phyloP scores from a whole-genome alignment of 306 rosid species.

The Gillenia trifoliata region DNA sequence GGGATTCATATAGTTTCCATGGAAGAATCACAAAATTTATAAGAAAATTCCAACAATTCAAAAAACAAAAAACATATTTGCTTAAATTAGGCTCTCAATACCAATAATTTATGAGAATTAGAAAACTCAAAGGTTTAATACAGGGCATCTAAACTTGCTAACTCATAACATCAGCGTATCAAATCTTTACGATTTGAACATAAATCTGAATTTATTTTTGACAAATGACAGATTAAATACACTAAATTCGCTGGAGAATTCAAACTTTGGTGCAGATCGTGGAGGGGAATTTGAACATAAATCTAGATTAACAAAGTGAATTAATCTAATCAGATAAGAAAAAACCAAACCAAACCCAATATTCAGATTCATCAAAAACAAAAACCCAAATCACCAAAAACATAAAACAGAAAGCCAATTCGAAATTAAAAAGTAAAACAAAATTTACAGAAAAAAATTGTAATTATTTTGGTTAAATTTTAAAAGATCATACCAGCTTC shows the following conservation, averaged over 20 bases:
- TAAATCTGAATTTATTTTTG: not conserved
- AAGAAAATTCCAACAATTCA: not conserved
- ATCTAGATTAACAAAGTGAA: not conserved
- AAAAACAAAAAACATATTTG: not conserved
- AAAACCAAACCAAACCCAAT: slow-evolving; percentile 12
- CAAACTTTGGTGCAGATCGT: no score
- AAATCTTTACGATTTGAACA: not conserved
- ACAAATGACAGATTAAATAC: no score
- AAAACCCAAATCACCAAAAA: not conserved
- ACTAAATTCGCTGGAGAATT: no score
- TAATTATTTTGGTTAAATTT: not conserved
- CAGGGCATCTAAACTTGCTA: not conserved
- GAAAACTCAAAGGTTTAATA: not conserved
- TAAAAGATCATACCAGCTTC: slow-evolving; percentile 38
- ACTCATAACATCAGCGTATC: not conserved
- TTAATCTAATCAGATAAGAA: slow-evolving; percentile 1
- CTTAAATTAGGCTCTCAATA: not conserved
- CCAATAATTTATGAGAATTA: not conserved
- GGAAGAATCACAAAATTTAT: not conserved
- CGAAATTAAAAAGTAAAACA: not conserved
- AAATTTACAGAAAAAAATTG: not conserved
- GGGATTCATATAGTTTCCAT: not conserved
- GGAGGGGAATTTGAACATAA: not conserved
- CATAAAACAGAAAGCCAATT: not conserved
- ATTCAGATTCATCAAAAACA: slow-evolving; percentile 9